phyloP scores from a whole-genome alignment of 495 filamentous ascomycete species.

The Tuber brumale region DNA sequence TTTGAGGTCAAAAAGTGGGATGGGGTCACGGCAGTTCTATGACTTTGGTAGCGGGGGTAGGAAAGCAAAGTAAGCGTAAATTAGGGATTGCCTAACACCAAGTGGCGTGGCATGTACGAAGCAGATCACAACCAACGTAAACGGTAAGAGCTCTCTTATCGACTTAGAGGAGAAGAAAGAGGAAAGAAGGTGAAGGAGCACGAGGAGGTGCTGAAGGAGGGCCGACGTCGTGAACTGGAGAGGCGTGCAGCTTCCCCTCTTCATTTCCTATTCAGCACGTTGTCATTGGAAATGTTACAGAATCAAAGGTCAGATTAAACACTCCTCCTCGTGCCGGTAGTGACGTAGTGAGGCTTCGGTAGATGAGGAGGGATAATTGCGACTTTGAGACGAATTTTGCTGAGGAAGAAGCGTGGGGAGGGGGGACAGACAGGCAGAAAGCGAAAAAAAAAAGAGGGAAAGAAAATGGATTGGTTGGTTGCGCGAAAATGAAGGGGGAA shows the following conservation, averaged over 20 bases:
- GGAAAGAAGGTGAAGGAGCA: background rate
- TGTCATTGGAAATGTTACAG: background rate
- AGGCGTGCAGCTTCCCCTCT: background rate
- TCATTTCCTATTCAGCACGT: background rate
- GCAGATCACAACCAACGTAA: background rate
- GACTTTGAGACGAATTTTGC: background rate
- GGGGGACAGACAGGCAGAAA: background rate
- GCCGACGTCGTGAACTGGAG: background rate
- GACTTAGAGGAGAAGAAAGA: background rate
- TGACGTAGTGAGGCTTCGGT: constrained; percentile 3
- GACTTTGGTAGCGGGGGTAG: background rate
- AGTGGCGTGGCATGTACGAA: background rate
- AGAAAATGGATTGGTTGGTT: background rate
- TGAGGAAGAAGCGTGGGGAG: background rate
- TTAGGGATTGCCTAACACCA: background rate
- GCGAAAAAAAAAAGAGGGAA: background rate
- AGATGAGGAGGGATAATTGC: background rate
- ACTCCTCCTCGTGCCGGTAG: background rate
- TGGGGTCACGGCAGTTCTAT: background rate
- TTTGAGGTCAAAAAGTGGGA: too few relatives aligned
- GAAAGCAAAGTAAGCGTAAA: background rate
- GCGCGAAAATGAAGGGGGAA: too few relatives aligned
- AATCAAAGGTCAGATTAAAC: background rate
- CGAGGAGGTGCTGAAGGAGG: background rate
- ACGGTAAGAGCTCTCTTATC: background rate